Base-by-base conservation (phyloP, 352 stramenopile species). In the Globisporangium polare region DNA sequence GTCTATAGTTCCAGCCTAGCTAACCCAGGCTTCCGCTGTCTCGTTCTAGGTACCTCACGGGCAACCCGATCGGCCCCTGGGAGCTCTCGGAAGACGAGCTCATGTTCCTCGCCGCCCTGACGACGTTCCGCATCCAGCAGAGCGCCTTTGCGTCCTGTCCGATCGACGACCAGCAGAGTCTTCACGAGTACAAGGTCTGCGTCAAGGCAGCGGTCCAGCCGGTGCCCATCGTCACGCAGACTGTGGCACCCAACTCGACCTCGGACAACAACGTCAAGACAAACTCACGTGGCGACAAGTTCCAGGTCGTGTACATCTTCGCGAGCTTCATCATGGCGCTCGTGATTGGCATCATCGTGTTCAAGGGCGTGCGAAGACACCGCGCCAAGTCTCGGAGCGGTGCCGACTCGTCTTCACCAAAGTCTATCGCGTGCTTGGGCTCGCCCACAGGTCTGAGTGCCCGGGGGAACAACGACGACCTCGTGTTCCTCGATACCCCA, bases 71-170 rank as follows among this genome's bases (percentile, higher is more conserved):
- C 15, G 65, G 69, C 18, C 74, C 74, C 3, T 76, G 55, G 59
- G 47, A 49, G 18, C 52, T 76, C 5, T 51, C 69, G 0, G 13
- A 49, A 5, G 29, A 63, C 0, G 56, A 83, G n/a, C 68, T 74
- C 27, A 49, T 35, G 2, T 83, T 83, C 39, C 45, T 83, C 2
- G 66, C 53, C 2, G 67, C 65, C 18, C 55, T 83, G 20, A 62
- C 59, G 18, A 46, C 41, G 8, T 75, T 83, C 24, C 27, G 6
- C 15, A 67, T 76, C 31, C 66, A 83, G 15, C 74, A 83, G 46
- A 76, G 64, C n/a, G 66, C 69, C 5, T 83, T 83, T 26, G 71
- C 72, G 22, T 77, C 74, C 0, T 83, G 74, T 43, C 45, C 62
- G 0, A 56, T 71, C 29, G 60, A 66, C 4, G n/a, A 72, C 2